A percentile compares a stretch with the other conserved stretches of the same genome.
phyloP scores from a whole-genome alignment of 2,329 filamentous ascomycete genomes.

The Talaromyces albobiverticillius region DNA sequence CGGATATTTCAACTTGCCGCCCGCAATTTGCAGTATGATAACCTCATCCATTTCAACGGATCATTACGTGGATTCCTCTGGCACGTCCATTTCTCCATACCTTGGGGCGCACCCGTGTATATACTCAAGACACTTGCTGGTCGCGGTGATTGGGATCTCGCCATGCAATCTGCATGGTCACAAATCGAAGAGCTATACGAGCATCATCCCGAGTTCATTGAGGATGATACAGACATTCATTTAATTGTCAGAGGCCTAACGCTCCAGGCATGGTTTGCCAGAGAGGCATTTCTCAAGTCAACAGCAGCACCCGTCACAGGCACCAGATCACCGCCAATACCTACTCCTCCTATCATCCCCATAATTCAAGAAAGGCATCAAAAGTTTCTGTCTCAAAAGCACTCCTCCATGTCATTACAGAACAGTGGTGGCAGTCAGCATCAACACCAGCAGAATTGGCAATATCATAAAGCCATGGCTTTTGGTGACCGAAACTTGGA shows the following conservation, averaged over 20 bases:
- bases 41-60: slow-evolving; percentile 1
- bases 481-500: neutral
- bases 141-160: neutral
- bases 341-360: neutral
- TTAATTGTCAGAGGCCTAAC: neutral
- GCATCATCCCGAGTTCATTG: neutral
- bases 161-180: neutral
- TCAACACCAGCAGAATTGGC: neutral
- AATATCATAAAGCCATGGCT: neutral
- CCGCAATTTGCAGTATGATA: slow-evolving; percentile 4
- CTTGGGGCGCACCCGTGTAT: slow-evolving; percentile 1
- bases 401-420: too few species aligned
- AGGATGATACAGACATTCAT: neutral
- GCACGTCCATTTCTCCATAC: neutral
- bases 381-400: too few species aligned
- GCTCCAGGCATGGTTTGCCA: neutral
- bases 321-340: neutral
- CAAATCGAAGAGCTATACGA: slow-evolving; percentile 4
- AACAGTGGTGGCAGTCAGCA: neutral
- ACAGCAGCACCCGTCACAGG: neutral
- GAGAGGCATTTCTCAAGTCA: neutral
- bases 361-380: neutral
- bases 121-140: slow-evolving; percentile 1
- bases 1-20: neutral
- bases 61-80: neutral